Percentiles rank a stretch among this genome's conserved stretches.
Conservation (phyloP, 768 basidiomycete species). For the Leccinum olivaceopallidum region DNA sequence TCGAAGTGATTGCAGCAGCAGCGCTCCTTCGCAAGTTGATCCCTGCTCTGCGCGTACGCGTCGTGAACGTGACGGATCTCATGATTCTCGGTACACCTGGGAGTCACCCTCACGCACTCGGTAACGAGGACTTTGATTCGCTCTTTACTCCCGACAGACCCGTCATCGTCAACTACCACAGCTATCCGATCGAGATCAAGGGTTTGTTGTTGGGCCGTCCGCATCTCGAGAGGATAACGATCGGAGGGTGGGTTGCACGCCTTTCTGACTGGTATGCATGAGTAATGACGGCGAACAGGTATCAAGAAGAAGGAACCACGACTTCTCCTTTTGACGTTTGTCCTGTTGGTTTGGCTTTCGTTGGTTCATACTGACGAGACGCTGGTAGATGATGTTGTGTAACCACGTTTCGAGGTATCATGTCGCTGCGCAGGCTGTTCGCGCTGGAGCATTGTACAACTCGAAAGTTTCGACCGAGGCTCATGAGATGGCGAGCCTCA, state of each 20-base stretch:
- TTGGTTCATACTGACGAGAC: not conserved
- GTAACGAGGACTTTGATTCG: constrained; percentile 56
- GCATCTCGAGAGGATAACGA: constrained; percentile 47
- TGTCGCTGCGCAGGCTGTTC: constrained; percentile 61
- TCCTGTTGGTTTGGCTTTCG: constrained; percentile 4
- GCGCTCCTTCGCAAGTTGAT: constrained; percentile 68
- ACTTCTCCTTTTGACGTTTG: constrained; percentile 79
- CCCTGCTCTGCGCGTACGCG: constrained; percentile 77
- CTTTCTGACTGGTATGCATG: not conserved
- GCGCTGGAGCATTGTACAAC: constrained; percentile 53
- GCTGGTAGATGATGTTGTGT: constrained; percentile 66
- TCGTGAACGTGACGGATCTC: constrained; percentile 88
- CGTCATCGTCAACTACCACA: constrained; percentile 84
- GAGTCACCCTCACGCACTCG: constrained; percentile 75
- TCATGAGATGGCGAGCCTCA: constrained; percentile 54
- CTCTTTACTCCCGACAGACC: constrained; percentile 73
- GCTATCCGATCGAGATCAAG: constrained; percentile 72
- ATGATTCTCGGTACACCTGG: constrained; percentile 77
- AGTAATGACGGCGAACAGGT: constrained; percentile 32
- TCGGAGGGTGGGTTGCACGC: constrained; percentile 44
- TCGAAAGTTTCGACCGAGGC: constrained; percentile 54
- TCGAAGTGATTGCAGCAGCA: constrained; percentile 87
- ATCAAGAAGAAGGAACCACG: constrained; percentile 75
- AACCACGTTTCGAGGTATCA: constrained; percentile 70
- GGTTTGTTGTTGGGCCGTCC: constrained; percentile 63